Conservation (phyloP, 2,329 filamentous ascomycete species). For the Achaetomium macrosporum region DNA sequence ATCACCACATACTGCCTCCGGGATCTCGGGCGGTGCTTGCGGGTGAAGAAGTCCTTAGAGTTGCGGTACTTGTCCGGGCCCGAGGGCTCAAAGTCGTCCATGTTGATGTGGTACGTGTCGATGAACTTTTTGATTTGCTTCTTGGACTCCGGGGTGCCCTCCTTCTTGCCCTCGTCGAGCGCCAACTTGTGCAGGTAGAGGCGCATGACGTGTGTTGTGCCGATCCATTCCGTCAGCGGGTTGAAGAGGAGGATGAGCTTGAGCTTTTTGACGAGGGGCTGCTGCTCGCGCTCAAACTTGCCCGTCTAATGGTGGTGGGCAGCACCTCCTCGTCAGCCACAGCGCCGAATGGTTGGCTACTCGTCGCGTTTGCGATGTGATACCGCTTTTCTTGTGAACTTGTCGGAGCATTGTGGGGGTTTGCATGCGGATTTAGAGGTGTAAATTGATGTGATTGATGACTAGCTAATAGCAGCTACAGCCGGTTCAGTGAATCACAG, state of each 20-base stretch:
- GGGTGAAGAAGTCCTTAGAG: slow-evolving; percentile 37
- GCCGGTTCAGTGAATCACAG: background rate
- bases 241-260: slow-evolving; percentile 39
- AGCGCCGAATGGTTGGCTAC: too few relatives aligned
- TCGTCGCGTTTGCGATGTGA: too few relatives aligned
- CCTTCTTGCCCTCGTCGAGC: slow-evolving; percentile 28
- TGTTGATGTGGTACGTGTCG: slow-evolving; percentile 33
- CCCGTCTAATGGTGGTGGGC: too few relatives aligned
- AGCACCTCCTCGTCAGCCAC: too few relatives aligned
- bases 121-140: slow-evolving; percentile 34
- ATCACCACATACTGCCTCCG: slow-evolving; percentile 33
- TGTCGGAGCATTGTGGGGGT: too few relatives aligned
- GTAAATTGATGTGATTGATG: too few relatives aligned
- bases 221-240: slow-evolving; percentile 35
- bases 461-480: too few relatives aligned
- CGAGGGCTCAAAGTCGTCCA: slow-evolving; percentile 33
- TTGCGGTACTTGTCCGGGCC: slow-evolving; percentile 31
- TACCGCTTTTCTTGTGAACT: too few relatives aligned
- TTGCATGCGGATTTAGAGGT: too few relatives aligned
- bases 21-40: slow-evolving; percentile 28
- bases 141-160: slow-evolving; percentile 28
- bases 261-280: slow-evolving; percentile 36
- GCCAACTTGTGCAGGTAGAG: slow-evolving; percentile 32
- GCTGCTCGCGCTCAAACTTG: slow-evolving; percentile 33
- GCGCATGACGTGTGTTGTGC: slow-evolving; percentile 33